Conservation (phyloP, 148 eudicot genomes). For the Dianthus caryophyllus region DNA sequence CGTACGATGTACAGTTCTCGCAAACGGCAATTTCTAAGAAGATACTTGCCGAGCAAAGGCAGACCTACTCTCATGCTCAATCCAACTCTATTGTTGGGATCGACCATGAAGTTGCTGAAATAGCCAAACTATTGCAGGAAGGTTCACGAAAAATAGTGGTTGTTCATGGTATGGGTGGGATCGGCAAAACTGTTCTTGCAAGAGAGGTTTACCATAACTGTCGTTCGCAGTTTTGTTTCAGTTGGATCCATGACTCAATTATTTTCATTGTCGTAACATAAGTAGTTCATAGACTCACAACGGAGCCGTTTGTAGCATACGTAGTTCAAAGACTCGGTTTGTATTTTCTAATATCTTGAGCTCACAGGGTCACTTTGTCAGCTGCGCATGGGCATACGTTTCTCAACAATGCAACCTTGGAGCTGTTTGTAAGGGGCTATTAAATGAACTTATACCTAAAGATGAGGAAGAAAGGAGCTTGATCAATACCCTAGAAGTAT, state of each 20-base stretch:
- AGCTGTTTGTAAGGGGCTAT: background rate
- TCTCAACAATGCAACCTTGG: background rate
- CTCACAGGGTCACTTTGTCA: slow-evolving; percentile 3
- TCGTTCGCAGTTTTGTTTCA: too few relatives aligned
- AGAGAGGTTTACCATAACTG: background rate
- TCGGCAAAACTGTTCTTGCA: slow-evolving; percentile 27
- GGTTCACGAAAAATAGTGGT: background rate
- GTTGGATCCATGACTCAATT: background rate
- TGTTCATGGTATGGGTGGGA: slow-evolving; percentile 24
- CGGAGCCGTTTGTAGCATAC: too few relatives aligned
- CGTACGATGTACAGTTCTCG: background rate
- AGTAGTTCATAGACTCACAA: too few relatives aligned
- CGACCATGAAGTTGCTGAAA: background rate
- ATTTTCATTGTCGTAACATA: background rate
- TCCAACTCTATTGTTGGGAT: background rate
- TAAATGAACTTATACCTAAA: background rate
- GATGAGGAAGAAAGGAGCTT: background rate
- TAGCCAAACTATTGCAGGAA: background rate
- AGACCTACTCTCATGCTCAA: slow-evolving; percentile 8
- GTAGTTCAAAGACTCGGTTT: too few relatives aligned
- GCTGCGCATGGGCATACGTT: slow-evolving; percentile 1
- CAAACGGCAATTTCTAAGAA: background rate
- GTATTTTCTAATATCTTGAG: too few relatives aligned
- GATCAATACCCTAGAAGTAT: background rate
- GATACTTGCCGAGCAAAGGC: background rate